phyloP scores from a whole-genome alignment of 176 grass and related monocot species.

The Thinopyrum elongatum region DNA sequence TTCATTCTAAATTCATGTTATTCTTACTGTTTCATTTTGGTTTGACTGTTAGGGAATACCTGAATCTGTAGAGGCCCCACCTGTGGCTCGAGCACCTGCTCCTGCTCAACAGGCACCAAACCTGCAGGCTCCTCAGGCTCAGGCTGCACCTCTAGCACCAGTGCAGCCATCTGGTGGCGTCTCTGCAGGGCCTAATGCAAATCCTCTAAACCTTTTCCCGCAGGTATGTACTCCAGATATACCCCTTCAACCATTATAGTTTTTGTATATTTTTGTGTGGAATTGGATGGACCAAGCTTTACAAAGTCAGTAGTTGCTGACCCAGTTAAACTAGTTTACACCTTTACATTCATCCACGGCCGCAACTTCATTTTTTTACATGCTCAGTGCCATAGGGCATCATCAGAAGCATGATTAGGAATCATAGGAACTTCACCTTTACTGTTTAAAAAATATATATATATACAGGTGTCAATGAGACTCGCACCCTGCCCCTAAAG shows the following conservation, averaged over 20 bases:
- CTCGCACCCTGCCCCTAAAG: neutral
- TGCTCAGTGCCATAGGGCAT: neutral
- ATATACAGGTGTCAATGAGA: neutral
- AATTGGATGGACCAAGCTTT: neutral
- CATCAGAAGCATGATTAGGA: neutral
- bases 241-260: neutral
- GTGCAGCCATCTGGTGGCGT: constrained; percentile 48
- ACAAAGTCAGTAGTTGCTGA: neutral
- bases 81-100: constrained; percentile 54
- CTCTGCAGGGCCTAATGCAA: constrained; percentile 72
- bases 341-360: neutral
- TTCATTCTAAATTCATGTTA: neutral
- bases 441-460: neutral
- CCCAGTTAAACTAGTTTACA: neutral
- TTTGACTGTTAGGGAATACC: constrained; percentile 74
- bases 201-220: constrained; percentile 90
- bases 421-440: neutral
- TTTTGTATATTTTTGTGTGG: neutral
- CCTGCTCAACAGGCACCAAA: constrained; percentile 48
- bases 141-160: constrained; percentile 29
- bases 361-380: neutral
- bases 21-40: neutral
- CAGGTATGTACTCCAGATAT: constrained; percentile 52
- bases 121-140: constrained; percentile 42
- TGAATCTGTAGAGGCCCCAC: constrained; percentile 58